phyloP scores from a whole-genome alignment of 352 stramenopile genomes.

The Albugo laibachii region DNA sequence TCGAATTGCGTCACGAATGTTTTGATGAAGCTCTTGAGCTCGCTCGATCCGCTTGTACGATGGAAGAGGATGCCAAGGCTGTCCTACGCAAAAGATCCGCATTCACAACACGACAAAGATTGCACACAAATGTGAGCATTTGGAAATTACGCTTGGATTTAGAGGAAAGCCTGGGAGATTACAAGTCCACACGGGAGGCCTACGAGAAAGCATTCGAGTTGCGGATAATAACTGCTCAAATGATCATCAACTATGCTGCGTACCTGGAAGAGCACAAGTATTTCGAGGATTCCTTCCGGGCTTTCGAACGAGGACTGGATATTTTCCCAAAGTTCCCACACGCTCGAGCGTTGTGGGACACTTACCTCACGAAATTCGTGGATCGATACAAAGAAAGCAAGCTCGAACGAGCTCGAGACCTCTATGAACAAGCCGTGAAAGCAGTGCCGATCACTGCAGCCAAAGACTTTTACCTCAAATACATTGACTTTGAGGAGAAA shows the following conservation, averaged over 20 bases:
- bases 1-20: constrained; percentile 90
- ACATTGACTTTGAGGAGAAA: constrained; percentile 93
- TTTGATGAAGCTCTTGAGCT: constrained; percentile 87
- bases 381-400: constrained; percentile 90
- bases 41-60: constrained; percentile 60
- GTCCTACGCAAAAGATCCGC: constrained; percentile 5
- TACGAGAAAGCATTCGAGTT: constrained; percentile 93
- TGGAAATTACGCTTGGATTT: constrained; percentile 96
- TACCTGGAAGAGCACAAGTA: constrained; percentile 96
- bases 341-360: constrained; percentile 87
- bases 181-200: constrained; percentile 85
- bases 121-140: constrained; percentile 85
- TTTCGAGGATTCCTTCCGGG: constrained; percentile 90
- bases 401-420: constrained; percentile 90
- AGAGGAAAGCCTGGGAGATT: constrained; percentile 94
- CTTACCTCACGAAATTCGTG: constrained; percentile 92
- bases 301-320: constrained; percentile 79
- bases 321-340: constrained; percentile 89
- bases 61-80: constrained; percentile 20
- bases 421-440: constrained; percentile 90
- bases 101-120: constrained; percentile 30
- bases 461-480: constrained; percentile 57
- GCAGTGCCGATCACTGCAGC: constrained; percentile 76
- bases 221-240: constrained; percentile 90
- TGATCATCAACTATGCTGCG: constrained; percentile 93